These are phyloP conservation scores for Hanseniaspora mollemarum DNA, from an alignment of 805 yeast species.

Conservation along the genomic window DNA sequence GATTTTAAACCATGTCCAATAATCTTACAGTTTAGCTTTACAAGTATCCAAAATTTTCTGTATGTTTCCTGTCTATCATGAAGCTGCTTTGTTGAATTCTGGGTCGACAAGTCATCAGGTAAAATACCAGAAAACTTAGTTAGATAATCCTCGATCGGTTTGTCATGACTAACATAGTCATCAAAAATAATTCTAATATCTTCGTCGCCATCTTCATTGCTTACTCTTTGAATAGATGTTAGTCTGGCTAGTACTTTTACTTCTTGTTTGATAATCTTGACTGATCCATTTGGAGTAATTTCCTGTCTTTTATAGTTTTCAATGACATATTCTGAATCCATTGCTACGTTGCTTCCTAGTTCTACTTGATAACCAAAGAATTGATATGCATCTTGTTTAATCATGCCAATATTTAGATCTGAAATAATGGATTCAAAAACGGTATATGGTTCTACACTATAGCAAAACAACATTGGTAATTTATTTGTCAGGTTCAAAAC, in stretches of 20 bases:
- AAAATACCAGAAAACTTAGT: constrained; percentile 92
- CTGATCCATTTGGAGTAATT: constrained; percentile 59
- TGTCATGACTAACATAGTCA: constrained; percentile 72
- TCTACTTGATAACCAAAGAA: constrained; percentile 51
- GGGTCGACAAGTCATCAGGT: constrained; percentile 76
- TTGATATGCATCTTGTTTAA: constrained; percentile 49
- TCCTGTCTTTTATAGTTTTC: constrained; percentile 70
- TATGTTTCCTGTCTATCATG: constrained; percentile 77
- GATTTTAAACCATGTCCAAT: constrained; percentile 89
- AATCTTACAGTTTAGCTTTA: constrained; percentile 81
- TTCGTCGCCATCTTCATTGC: constrained; percentile 36
- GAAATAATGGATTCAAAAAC: constrained; percentile 25
- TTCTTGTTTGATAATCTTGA: constrained; percentile 61
- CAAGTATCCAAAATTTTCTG: constrained; percentile 75
- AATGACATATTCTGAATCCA: constrained; percentile 93
- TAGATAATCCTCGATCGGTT: constrained; percentile 67
- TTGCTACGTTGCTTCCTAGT: constrained; percentile 73
- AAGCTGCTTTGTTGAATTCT: constrained; percentile 49
- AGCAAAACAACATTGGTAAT: constrained; percentile 60
- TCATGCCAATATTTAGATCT: neutral
- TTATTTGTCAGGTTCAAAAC: constrained; percentile 67
- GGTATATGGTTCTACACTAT: constrained; percentile 34
- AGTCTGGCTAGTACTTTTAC: constrained; percentile 73
- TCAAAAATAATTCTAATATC: constrained; percentile 52
- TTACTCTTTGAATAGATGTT: constrained; percentile 44